Evolutionary conservation across 495 filamentous ascomycete species (phyloP), one percentile per base, ranked within the genome.

Genomic region (Aspergillus leporis): DNA sequence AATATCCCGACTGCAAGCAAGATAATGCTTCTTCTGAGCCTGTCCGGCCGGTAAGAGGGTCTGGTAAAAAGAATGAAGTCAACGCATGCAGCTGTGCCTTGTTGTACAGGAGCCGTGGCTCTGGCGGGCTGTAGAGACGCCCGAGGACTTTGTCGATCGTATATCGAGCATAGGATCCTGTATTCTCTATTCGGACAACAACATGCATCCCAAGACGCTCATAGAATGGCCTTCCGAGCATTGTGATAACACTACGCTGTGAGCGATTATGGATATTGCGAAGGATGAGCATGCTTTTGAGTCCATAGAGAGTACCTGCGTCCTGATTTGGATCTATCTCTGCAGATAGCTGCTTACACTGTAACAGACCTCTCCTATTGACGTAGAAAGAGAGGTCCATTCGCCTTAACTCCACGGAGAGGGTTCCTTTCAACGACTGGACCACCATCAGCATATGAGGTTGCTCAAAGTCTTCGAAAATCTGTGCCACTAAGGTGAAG

Each of bases 21-120:
- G 49, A 41, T 5, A 90, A 64, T 9, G 74, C 70, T 63, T 87
- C 76, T 60, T 90, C 86, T 0, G 84, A 86, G 0, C 87, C 87
- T 3, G 81, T 90, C 18, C 73, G 75, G 0, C 67, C 62, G 0
- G 83, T 87, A 0, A 90, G 69, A 0, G 74, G 70, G 61, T 90
- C 87, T 0, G 81, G 76, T 4, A 88, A 63, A 36, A 77, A 76
- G 55, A 74, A 76, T 0, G 84, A 81, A 0, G 87, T 89, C 0
- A 83, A 50, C 0, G 85, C 86, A 52, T 89, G 86, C 0, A 89
- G 70, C 41, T 80, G 81, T 36, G 74, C 78, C 38, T 83, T 67
- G 56, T 66, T 76, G 0, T 88, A 69, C 49, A 77, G 77, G 63
- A 79, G 80, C 12, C 72, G 68, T 4, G 87, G 63, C 16, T 76